These are phyloP conservation scores for Cyathus striatus DNA, from an alignment of 768 basidiomycete genomes.

Conservation along the genomic window DNA sequence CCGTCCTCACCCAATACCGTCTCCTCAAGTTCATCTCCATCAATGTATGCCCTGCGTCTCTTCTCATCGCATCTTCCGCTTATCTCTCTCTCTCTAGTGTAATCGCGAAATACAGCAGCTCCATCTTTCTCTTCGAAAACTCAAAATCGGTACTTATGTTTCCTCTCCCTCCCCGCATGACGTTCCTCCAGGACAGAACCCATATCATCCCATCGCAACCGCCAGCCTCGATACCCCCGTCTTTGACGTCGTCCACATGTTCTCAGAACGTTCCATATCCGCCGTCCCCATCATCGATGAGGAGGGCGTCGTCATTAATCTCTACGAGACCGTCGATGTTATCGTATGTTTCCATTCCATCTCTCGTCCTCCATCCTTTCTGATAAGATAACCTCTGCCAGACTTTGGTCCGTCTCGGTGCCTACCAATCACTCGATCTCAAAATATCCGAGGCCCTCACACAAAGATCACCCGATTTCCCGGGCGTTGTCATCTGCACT, in stretches of 20 bases:
- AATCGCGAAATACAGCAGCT: constrained; percentile 78
- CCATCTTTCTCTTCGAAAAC: constrained; percentile 72
- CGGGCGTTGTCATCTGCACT: constrained; percentile 94
- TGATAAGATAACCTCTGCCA: constrained; percentile 24
- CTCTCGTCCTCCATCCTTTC: background rate
- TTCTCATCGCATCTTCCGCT: constrained; percentile 5
- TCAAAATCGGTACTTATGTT: constrained; percentile 94
- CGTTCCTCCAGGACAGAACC: constrained; percentile 51
- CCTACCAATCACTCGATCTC: constrained; percentile 93
- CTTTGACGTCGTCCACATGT: constrained; percentile 98
- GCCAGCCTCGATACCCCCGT: constrained; percentile 89
- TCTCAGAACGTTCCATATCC: constrained; percentile 90
- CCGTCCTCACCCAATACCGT: constrained; percentile 94
- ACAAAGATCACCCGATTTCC: constrained; percentile 91
- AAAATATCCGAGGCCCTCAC: constrained; percentile 90
- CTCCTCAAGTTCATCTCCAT: constrained; percentile 98
- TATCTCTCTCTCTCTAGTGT: constrained; percentile 47
- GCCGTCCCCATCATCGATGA: constrained; percentile 96
- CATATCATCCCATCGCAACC: constrained; percentile 87
- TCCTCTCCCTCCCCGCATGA: constrained; percentile 42
- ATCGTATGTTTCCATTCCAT: constrained; percentile 57
- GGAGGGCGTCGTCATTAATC: constrained; percentile 87
- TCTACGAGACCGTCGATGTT: constrained; percentile 99
- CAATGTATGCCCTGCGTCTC: constrained; percentile 61
- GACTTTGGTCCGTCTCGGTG: constrained; percentile 92